Base-by-base conservation (phyloP, 2,329 filamentous ascomycete species). In the Pseudogymnoascus sp. region DNA sequence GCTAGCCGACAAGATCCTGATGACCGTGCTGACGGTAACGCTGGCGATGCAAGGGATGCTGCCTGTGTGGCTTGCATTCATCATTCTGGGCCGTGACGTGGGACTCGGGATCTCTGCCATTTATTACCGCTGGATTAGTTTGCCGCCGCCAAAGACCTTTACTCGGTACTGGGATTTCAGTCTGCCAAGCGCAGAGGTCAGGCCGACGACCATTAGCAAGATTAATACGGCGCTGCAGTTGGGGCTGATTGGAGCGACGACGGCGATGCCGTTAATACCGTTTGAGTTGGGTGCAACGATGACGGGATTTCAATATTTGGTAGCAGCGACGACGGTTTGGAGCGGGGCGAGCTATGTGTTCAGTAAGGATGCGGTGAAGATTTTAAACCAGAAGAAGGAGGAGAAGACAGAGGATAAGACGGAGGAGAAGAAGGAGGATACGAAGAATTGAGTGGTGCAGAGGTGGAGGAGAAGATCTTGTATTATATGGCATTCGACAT, bases 91-190 rank as follows among this genome's bases (percentile, higher is more conserved):
- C 29, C 85, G 94, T 44, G 94, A 99, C 69, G 83, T 89, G 41
- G 90, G 87, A 17, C 82, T 99, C 4, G 92, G 83, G 26, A 81
- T 96, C 21, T 85, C 92, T 1, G 94, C 94, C 24, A 86, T 99
- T 67, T 97, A 97, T 78, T 97, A 94, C 74, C 88, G 94, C 65
- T 97, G 91, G 84, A 95, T 97, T 66, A 95, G 90, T 1, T 81
- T 99, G 5, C 94, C 94, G 0, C 87, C 90, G 0, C 94, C 94
- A 1, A 97, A 97, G 76, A 97, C 94, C 0, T 90, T 97, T 74
- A 77, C 83, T 15, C 81, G 94, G 15, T 99, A 97, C 75, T 99
- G 94, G 94, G 94, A 99, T 75, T 97, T 99, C 72, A 93, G 89
- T 2, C 81, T 99, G 11, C 94, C 90, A 1, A 90, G 86, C 39